Evolutionary conservation across 306 rosid species (phyloP).

Genomic region (Fagus sylvatica): DNA sequence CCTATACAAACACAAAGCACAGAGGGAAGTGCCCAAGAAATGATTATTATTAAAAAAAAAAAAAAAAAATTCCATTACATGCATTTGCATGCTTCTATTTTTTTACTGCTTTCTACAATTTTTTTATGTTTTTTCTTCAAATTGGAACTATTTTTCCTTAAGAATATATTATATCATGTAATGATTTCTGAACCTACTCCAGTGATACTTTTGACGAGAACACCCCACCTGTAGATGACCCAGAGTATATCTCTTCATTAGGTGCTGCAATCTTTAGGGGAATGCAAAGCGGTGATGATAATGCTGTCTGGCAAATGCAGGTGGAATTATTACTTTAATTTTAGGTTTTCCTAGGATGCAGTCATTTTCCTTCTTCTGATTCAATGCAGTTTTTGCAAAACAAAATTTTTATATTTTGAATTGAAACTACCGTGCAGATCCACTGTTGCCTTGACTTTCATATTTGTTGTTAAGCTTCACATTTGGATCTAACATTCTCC

Average conservation of each 20-base stretch:
- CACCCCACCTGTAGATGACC: conserved; percentile 87
- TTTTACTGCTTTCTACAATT: background rate
- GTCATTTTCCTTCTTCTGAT: background rate
- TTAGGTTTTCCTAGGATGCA: background rate
- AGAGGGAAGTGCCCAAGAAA: background rate
- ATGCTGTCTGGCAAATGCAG: conserved; percentile 96
- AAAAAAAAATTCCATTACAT: background rate
- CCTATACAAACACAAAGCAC: background rate
- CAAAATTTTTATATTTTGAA: background rate
- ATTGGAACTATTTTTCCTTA: conserved; percentile 8
- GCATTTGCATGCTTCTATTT: background rate
- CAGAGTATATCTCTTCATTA: conserved; percentile 77
- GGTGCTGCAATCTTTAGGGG: conserved; percentile 80
- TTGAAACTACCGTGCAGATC: background rate
- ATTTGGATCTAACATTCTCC: conserved; percentile 12
- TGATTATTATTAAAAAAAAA: background rate
- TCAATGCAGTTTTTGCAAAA: background rate
- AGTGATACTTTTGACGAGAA: conserved; percentile 96
- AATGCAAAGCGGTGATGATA: conserved; percentile 77
- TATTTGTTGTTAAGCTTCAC: background rate
- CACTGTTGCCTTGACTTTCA: background rate
- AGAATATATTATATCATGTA: conserved; percentile 5
- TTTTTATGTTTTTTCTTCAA: background rate
- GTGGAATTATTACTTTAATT: conserved; percentile 31
- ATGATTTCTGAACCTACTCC: conserved; percentile 36